Evolutionary conservation across 2,329 filamentous ascomycete genomes (phyloP), one percentile per base, ranked within the genome.

Genomic region (Xylaria sp.): DNA sequence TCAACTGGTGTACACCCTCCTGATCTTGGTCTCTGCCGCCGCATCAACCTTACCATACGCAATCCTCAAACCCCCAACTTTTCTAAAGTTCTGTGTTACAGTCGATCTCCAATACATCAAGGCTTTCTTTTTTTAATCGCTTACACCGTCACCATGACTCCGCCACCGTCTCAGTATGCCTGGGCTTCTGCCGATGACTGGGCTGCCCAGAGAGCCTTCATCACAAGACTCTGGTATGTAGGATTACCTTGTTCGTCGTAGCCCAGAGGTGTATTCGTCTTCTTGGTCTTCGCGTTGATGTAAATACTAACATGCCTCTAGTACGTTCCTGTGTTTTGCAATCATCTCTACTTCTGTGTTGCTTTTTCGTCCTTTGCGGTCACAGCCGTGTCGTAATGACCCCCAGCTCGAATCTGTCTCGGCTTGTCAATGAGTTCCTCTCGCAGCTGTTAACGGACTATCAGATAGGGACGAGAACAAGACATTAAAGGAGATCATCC

Each of bases 401-500:
- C 17, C 40, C 24, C 21, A 20, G n/a, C 34, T 18, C 34, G 20
- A 39, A 39, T 29, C 38, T 42, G 19, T 54, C 39, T 48, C 38
- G 44, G 34, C 20, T 52, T 34, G 38, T 47, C n/a, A 43, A 44
- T 11, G 48, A 53, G 13, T 19, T 18, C 16, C 40, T 53, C 34
- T 24, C 34, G 42, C 37, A 34, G 4, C n/a, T 44, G 34, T 52
- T 58, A 47, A 54, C 55, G 42, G 21, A n/a, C 22, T 21, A 41
- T 13, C 48, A 58, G 56, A 69, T 50, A 53, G 62, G 41, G 66
- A 67, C 44, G 57, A 67, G 26, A 69, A 69, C 37, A 66, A 63
- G 58, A 69, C 66, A 7, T 60, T 69, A 48, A 67, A 65, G 50
- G 63, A 67, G 50, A 67, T 65, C 8, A 69, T 66, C 61, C 56